Base-by-base conservation (phyloP, 306 rosid species). In the Cucumis cinereus region DNA sequence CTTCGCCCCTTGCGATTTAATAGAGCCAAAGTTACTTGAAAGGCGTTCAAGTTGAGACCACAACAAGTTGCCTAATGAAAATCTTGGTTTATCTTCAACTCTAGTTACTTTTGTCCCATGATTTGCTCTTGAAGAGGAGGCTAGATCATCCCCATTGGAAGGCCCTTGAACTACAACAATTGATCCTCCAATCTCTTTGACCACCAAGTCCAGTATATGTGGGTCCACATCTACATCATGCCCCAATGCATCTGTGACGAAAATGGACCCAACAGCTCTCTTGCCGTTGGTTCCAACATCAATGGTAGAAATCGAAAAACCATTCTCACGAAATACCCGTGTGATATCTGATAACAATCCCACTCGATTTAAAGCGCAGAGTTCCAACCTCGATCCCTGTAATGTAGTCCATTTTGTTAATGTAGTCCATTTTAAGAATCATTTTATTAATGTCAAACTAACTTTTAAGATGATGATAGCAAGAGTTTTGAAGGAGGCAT, bases 41-140 rank as follows among this genome's bases (percentile, higher is more conserved):
- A 95, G 82, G 28, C 96, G 85, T 73, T 83, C 99, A 5, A 95
- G 77, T 23, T 83, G 96, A 35, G 97, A 85, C 98, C 99, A 80
- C 8, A 95, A 58, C 84, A 89, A 71, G 86, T 85, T 82, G 69
- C 96, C 98, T 4, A 92, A 40, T 45, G 98, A 90, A 49, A 80
- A 77, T 75, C 77, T 82, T 6, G 88, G 85, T 68, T 66, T 83
- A 8, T 75, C 83, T 69, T 80, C 88, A 4, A 49, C 62, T 45
- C 3, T 30, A 1, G 74, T 3, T 8, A 19, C 68, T 35, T 26
- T 20, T 10, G 35, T 72, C 41, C 75, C 79, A 4, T 36, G 76
- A 13, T 20, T 55, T 35, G 15, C 7, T 17, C 54, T 82, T 0
- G 82, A 35, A 0, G 85, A 56, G 0, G 90, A 76, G 43, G 81